These are phyloP conservation scores for Fimicolochytrium jonesii DNA, from an alignment of 192 early-diverging fungal genomes.

Conservation along the genomic window DNA sequence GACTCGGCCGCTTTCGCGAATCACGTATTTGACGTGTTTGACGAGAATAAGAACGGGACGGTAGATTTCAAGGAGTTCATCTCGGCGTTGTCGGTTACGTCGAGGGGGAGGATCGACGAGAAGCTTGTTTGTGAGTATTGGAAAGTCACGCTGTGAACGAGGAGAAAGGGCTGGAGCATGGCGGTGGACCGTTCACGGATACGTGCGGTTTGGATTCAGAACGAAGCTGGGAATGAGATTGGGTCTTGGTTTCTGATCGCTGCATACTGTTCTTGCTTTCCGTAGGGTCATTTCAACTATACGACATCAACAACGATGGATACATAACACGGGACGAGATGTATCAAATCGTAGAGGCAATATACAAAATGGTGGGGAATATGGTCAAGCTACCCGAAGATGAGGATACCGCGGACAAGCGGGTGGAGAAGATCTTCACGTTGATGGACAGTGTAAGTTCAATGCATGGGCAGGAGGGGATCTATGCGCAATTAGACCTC, in stretches of 20 bases:
- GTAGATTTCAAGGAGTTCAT: slow-evolving; percentile 94
- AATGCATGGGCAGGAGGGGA: no score
- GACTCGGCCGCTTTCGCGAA: slow-evolving; percentile 86
- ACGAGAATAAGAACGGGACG: slow-evolving; percentile 80
- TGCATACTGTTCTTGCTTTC: neutral
- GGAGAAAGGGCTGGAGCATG: neutral
- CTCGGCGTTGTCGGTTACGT: slow-evolving; percentile 77
- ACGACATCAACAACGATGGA: slow-evolving; percentile 88
- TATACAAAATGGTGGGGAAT: slow-evolving; percentile 91
- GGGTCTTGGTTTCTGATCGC: no score
- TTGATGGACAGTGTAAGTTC: slow-evolving; percentile 73
- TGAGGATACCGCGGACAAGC: slow-evolving; percentile 87
- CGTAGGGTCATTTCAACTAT: slow-evolving; percentile 79
- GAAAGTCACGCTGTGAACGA: no score
- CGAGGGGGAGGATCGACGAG: slow-evolving; percentile 76
- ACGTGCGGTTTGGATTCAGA: neutral
- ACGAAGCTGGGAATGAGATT: no score
- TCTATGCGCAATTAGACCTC: neutral
- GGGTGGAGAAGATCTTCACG: slow-evolving; percentile 83
- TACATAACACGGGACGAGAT: slow-evolving; percentile 86
- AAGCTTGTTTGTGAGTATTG: slow-evolving; percentile 70
- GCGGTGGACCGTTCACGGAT: neutral
- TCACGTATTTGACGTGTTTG: slow-evolving; percentile 89
- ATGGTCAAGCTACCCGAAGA: slow-evolving; percentile 87
- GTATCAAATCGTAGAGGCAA: slow-evolving; percentile 86